Evolutionary conservation across 345 rosid species (phyloP).

Genomic region (Moricandia arvensis): DNA sequence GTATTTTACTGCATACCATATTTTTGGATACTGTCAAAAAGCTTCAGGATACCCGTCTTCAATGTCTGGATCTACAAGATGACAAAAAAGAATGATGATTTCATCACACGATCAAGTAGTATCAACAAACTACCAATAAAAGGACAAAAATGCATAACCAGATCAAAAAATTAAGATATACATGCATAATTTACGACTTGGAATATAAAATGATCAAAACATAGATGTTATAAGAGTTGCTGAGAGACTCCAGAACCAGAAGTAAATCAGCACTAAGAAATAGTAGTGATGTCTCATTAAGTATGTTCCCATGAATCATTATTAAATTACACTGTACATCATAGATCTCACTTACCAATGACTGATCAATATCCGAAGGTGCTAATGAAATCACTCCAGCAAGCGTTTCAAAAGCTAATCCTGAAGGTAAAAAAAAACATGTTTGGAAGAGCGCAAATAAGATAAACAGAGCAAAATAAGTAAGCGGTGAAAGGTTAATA

Average conservation of each 20-base stretch:
- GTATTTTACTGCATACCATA: slow-evolving; percentile 53
- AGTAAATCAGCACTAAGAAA: neutral
- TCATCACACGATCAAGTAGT: slow-evolving; percentile 11
- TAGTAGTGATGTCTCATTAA: neutral
- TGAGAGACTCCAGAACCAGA: neutral
- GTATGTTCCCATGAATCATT: slow-evolving; percentile 1
- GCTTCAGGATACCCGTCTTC: slow-evolving; percentile 71
- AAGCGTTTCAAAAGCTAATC: slow-evolving; percentile 85
- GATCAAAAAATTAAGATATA: neutral
- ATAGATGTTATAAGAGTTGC: neutral
- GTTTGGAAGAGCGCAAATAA: neutral
- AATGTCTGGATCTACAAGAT: slow-evolving; percentile 61
- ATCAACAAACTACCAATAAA: slow-evolving; percentile 6
- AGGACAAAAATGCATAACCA: neutral
- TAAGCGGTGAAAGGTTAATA: neutral
- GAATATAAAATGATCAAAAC: neutral
- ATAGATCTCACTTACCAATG: slow-evolving; percentile 58
- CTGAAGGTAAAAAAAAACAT: slow-evolving; percentile 44
- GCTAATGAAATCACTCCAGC: slow-evolving; percentile 82
- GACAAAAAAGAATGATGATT: slow-evolving; percentile 13
- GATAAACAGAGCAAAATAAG: neutral
- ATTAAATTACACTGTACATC: neutral
- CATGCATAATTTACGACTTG: slow-evolving; percentile 3
- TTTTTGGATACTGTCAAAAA: slow-evolving; percentile 77
- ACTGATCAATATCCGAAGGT: slow-evolving; percentile 69